These are phyloP conservation scores for Volutella citrinella DNA, from an alignment of 2,329 filamentous ascomycete genomes.

Conservation along the genomic window DNA sequence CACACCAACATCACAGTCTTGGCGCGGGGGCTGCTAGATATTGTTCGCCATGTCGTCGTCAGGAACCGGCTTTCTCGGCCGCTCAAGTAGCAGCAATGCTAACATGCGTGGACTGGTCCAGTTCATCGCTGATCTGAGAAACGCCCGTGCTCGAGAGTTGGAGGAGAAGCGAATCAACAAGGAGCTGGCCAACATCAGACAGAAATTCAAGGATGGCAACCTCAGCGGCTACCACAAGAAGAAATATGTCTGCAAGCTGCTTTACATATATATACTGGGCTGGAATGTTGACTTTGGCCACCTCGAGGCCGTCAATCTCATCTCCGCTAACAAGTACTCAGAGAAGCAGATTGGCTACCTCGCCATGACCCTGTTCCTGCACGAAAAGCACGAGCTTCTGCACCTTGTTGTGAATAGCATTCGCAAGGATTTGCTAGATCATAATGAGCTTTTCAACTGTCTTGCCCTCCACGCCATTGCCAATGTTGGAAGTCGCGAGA, in stretches of 20 bases:
- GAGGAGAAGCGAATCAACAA: conserved; percentile 99
- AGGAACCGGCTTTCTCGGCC: conserved; percentile 61
- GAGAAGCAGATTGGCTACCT: conserved; percentile 99
- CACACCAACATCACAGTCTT: conserved; percentile 19
- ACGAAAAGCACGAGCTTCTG: conserved; percentile 93
- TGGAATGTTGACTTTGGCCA: conserved; percentile 99
- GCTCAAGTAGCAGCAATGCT: conserved; percentile 61
- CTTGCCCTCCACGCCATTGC: conserved; percentile 95
- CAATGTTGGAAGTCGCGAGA: conserved; percentile 93
- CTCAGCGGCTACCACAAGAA: conserved; percentile 98
- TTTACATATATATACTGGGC: conserved; percentile 98
- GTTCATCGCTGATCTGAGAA: conserved; percentile 95
- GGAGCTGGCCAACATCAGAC: conserved; percentile 94
- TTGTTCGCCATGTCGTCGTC: conserved; percentile 50
- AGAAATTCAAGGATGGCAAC: conserved; percentile 96
- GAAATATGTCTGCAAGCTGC: conserved; percentile 99
- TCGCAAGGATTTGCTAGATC: conserved; percentile 88
- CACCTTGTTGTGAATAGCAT: conserved; percentile 98
- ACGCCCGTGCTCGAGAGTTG: conserved; percentile 88
- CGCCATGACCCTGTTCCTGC: conserved; percentile 93
- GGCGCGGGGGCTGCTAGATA: conserved; percentile 10
- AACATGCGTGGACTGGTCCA: conserved; percentile 86
- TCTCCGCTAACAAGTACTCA: conserved; percentile 94
- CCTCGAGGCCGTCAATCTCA: conserved; percentile 95
- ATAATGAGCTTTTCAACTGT: conserved; percentile 98